Percentiles rank a stretch among this genome's conserved stretches.
Conservation (phyloP, 2,329 filamentous ascomycete genomes). For the Didymella sp. region DNA sequence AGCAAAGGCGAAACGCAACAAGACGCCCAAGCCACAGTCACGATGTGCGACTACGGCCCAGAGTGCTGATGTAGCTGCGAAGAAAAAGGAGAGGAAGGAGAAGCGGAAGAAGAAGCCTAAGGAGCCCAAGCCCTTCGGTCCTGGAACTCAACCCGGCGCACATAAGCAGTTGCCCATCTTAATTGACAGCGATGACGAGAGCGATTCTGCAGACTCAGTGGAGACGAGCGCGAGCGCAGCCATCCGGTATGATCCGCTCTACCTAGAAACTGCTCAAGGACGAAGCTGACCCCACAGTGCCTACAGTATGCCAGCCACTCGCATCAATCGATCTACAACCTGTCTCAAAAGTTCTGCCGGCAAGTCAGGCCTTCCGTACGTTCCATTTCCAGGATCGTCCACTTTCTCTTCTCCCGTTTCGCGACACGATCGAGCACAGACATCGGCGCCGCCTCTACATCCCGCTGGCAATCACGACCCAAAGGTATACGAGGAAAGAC, state of each 20-base stretch:
- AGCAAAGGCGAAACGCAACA: conserved; percentile 2
- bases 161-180: conserved; percentile 15
- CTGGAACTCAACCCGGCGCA: conserved; percentile 6
- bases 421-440: background rate
- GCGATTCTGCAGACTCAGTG: no score
- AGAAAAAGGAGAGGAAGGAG: background rate
- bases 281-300: background rate
- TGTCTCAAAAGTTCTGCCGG: background rate
- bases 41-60: background rate
- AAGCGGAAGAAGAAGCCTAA: background rate
- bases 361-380: background rate
- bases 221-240: background rate
- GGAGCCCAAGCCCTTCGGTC: background rate
- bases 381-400: background rate
- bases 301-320: background rate
- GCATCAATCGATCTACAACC: background rate
- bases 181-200: conserved; percentile 18
- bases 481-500: background rate
- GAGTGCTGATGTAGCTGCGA: no score
- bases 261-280: background rate
- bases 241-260: background rate
- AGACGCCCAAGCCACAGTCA: background rate
- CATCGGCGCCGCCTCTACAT: background rate
- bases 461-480: background rate
- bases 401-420: background rate